A percentile compares a stretch with the other conserved stretches of the same genome.
phyloP scores from a whole-genome alignment of 306 rosid species.

The Astragalus membranaceus region DNA sequence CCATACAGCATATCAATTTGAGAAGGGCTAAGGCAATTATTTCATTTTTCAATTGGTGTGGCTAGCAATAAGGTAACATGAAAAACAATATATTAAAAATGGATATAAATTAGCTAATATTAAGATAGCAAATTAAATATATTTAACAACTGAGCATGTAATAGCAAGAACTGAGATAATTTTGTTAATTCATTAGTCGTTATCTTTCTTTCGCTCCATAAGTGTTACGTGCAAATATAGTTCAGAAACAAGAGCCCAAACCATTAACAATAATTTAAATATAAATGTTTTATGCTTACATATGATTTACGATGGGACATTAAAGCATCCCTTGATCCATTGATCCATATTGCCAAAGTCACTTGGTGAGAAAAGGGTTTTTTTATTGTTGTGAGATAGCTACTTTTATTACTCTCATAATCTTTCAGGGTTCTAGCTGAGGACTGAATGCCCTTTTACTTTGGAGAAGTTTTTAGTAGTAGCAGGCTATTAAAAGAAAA shows the following conservation, averaged over 20 bases:
- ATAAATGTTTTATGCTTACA: not conserved
- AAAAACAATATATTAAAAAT: not conserved
- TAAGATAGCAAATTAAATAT: not conserved
- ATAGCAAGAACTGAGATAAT: not conserved
- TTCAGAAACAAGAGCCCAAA: not conserved
- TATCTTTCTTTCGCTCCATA: not conserved
- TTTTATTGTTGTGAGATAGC: not conserved
- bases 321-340: not conserved
- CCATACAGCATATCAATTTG: not conserved
- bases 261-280: not conserved
- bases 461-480: not conserved
- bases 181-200: not conserved
- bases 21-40: not conserved
- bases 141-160: not conserved
- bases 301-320: not conserved
- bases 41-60: not conserved
- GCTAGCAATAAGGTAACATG: not conserved
- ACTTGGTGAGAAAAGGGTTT: not conserved
- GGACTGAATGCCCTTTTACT: not conserved
- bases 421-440: conserved; percentile 6
- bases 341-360: not conserved
- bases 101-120: not conserved
- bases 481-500: not conserved
- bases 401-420: too few relatives aligned
- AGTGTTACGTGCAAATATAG: not conserved